Evolutionary conservation across 768 basidiomycete genomes (phyloP).

Genomic region (Leccinum arenicola): DNA sequence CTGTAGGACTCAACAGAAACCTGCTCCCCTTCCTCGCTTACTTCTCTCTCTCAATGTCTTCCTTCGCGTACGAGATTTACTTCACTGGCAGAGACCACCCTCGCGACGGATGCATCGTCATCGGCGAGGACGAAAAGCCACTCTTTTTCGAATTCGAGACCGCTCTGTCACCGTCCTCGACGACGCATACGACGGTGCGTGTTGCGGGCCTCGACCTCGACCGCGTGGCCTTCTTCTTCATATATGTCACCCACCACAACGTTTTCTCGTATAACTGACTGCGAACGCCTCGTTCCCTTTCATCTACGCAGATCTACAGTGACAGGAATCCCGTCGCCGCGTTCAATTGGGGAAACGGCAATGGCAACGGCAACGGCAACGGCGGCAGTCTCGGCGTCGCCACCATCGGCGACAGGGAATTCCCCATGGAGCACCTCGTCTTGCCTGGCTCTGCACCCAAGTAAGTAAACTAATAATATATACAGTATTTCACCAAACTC

Average conservation of each 20-base stretch:
- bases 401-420: constrained; percentile 49
- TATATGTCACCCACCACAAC: neutral
- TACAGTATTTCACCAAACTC: neutral
- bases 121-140: constrained; percentile 58
- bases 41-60: constrained; percentile 24
- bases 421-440: constrained; percentile 65
- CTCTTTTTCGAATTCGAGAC: constrained; percentile 71
- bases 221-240: neutral
- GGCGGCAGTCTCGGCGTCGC: constrained; percentile 36
- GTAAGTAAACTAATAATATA: constrained; percentile 31
- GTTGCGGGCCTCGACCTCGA: neutral
- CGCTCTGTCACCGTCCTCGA: constrained; percentile 24
- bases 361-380: constrained; percentile 22
- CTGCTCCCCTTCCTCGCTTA: neutral
- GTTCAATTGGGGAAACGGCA: constrained; percentile 42
- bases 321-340: constrained; percentile 53
- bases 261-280: neutral
- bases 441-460: constrained; percentile 47
- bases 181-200: constrained; percentile 29
- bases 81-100: constrained; percentile 73
- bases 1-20: constrained; percentile 2
- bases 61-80: constrained; percentile 52
- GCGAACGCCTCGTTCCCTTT: neutral
- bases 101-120: constrained; percentile 59
- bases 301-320: constrained; percentile 29